phyloP scores from a whole-genome alignment of 257 asterid genomes.

The Capsicum chinense region DNA sequence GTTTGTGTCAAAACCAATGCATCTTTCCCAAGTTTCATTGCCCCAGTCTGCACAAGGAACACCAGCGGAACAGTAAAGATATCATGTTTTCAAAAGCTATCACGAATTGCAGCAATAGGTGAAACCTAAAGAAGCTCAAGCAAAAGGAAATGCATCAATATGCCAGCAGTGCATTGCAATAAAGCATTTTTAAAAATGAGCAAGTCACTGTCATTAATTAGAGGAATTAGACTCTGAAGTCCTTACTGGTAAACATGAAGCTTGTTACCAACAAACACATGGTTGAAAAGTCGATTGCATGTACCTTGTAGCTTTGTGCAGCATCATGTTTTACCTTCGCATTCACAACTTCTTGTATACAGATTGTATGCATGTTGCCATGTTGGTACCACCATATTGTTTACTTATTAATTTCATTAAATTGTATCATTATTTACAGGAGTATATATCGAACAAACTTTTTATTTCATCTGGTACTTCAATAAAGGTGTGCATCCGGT shows the following conservation, averaged over 20 bases:
- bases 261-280: conserved; percentile 21
- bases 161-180: background rate
- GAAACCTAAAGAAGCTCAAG: background rate
- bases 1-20: conserved; percentile 85
- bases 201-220: conserved; percentile 6
- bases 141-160: background rate
- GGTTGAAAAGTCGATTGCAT: background rate
- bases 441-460: background rate
- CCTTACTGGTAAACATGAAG: background rate
- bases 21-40: conserved; percentile 87
- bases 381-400: background rate
- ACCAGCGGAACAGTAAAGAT: conserved; percentile 9
- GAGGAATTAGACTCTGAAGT: background rate
- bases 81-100: conserved; percentile 8
- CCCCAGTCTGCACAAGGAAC: conserved; percentile 64
- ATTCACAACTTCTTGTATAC: background rate
- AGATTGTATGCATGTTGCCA: background rate
- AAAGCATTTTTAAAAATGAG: background rate
- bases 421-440: background rate
- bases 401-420: background rate
- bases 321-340: conserved; percentile 17
- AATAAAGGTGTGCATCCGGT: background rate
- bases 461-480: background rate
- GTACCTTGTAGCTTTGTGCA: conserved; percentile 1
- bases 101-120: background rate